Base-by-base conservation (phyloP, 78 protist genomes). In the Speleostelium caveatum region DNA sequence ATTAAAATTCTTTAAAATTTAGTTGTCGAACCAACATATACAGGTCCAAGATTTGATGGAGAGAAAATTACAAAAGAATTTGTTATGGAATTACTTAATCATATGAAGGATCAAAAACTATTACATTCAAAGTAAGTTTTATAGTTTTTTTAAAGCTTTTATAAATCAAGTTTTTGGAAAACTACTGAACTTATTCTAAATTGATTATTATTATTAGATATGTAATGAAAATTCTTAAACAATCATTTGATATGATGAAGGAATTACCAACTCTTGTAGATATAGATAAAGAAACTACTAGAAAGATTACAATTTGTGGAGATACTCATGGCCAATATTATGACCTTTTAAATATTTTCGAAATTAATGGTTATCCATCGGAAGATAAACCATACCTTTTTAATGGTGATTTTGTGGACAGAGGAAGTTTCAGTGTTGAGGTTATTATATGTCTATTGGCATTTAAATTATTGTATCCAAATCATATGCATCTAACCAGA, bases 381-480 rank as follows among this genome's bases (percentile, higher is more conserved):
- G 28, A 86, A 53, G 86, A 71, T 24, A 95, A 49, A 68, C 95
- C 95, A 71, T 96, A 97, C 39, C 56, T 98, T 42, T 98, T 98
- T 87, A 98, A 98, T 86, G 99, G 99, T 55, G 98, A 97, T 75
- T 96, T 96, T 73, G 98, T 97, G 22, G 98, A 95, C 85, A 60
- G 97, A 30, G 97, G 97, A 28, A 75, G 94, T 38, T 98, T 80
- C 63, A 87, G 96, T 28, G 49, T 94, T 22, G 99, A 98, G 72
- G 94, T 96, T 41, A 86, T 96, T 33, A 2, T 95, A 26, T 49
- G 93, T 41, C 73, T 98, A 45, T 60, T 97, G 22, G 95, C 97
- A 4, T 95, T 33, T 90, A 97, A 96, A 69, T 10, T 95, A 16
- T 73, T 94, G 22, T 94, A 95, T 69, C 99, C 97, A 38, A 53